These are phyloP conservation scores for Coccinonectria pachysandricola DNA, from an alignment of 2,329 filamentous ascomycete species.

Conservation along the genomic window DNA sequence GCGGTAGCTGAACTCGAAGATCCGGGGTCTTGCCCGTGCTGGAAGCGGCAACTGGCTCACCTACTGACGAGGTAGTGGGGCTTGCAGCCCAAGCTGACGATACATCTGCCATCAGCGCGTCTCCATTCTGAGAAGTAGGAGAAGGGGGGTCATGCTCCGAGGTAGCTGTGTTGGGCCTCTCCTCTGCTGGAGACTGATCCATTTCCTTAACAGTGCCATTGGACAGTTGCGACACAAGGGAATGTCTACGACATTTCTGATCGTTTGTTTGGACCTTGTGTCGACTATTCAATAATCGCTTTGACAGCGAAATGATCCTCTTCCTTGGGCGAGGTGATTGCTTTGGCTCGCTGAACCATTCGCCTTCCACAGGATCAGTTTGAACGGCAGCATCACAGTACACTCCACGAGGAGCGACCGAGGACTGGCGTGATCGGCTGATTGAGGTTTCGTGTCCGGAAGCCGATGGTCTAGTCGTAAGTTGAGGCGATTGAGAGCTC, in stretches of 20 bases:
- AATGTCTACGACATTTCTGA: constrained; percentile 23
- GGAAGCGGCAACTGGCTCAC: constrained; percentile 7
- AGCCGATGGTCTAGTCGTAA: constrained; percentile 18
- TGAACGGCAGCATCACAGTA: constrained; percentile 44
- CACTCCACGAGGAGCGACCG: constrained; percentile 27
- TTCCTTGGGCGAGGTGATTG: constrained; percentile 31
- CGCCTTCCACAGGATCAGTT: constrained; percentile 43
- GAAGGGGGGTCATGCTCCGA: constrained; percentile 15
- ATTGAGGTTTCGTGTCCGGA: constrained; percentile 19
- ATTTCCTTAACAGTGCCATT: constrained; percentile 30
- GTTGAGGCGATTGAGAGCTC: constrained; percentile 30
- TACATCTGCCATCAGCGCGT: constrained; percentile 23
- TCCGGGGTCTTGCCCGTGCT: constrained; percentile 34
- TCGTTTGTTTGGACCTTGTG: constrained; percentile 33
- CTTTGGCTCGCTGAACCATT: constrained; percentile 37
- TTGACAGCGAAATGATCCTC: constrained; percentile 42
- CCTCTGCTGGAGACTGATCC: constrained; percentile 26
- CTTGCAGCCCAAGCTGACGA: constrained; percentile 18
- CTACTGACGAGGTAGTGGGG: constrained; percentile 5
- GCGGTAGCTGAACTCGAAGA: constrained; percentile 46
- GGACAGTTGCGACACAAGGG: constrained; percentile 11
- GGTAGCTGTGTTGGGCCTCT: constrained; percentile 13
- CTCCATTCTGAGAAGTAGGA: constrained; percentile 12
- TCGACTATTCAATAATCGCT: constrained; percentile 40
- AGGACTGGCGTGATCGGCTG: constrained; percentile 27